Percentiles rank a stretch among this genome's conserved stretches.
phyloP scores from a whole-genome alignment of 1,139 yeast species.

The Suhomyces atakaporum region DNA sequence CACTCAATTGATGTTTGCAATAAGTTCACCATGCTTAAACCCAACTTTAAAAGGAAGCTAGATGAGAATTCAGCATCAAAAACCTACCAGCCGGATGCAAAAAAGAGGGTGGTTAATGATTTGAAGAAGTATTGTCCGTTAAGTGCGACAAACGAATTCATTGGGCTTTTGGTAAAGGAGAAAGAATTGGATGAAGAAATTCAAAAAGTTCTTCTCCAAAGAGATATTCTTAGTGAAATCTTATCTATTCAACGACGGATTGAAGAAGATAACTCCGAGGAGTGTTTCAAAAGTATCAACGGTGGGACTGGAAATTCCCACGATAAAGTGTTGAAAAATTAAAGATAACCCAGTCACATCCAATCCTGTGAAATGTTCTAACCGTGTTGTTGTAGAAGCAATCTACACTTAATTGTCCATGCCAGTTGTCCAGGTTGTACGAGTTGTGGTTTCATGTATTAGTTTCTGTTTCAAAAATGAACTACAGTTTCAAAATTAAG shows the following conservation, averaged over 20 bases:
- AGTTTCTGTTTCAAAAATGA: no score
- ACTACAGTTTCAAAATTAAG: background rate
- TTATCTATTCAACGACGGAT: background rate
- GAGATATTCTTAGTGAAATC: conserved; percentile 1
- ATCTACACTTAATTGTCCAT: no score
- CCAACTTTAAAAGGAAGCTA: conserved; percentile 4
- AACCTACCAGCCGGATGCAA: background rate
- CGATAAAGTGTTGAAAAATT: no score
- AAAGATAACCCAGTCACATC: no score
- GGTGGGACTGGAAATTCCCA: background rate
- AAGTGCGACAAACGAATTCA: background rate
- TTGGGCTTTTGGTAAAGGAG: background rate
- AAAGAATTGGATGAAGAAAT: conserved; percentile 3
- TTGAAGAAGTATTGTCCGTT: background rate
- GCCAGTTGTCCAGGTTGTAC: no score
- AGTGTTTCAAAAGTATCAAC: background rate
- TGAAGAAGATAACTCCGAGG: background rate
- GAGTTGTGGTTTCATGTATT: no score
- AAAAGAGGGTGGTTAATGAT: background rate
- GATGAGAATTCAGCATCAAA: background rate
- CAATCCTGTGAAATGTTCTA: no score
- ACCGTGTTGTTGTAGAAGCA: no score
- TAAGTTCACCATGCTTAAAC: conserved; percentile 1
- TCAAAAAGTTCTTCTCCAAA: background rate
- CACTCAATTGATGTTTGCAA: background rate